Evolutionary conservation across 1,284 basidiomycete species (phyloP), one percentile per base, ranked within the genome.

Genomic region (Porodaedalea pini): DNA sequence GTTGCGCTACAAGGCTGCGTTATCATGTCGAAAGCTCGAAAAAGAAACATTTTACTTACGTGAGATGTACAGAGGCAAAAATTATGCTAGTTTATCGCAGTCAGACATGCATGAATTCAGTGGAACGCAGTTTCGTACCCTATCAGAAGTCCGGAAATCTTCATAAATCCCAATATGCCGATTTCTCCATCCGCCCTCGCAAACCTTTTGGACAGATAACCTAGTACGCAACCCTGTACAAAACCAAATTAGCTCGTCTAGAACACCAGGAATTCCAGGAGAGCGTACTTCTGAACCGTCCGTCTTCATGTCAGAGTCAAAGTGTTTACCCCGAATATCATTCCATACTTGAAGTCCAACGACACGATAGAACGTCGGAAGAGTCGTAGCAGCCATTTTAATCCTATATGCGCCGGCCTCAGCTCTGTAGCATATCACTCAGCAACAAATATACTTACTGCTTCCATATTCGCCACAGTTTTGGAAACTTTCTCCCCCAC

Each of bases 1-100:
- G 70, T 65, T 6, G 72, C 69, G 3, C 70, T 70, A 54, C 48
- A n/a, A n/a, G n/a, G n/a, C n/a, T n/a, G n/a, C n/a, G n/a, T n/a
- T n/a, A n/a, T n/a, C n/a, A 45, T 2, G 51, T 15, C 27, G 19
- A 29, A 8, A 4, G 11, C 23, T 17, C 39, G 29, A 15, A 5
- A 31, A 10, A 17, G 4, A 23, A 54, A 6, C 3, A 36, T 3
- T 51, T 4, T 23, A 54, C 53, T 29, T 37, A 54, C 45, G 53
- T 54, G 25, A 50, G 53, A 32, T 45, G 43, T 13, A 45, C 43
- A 13, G 43, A 45, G 10, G 43, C 43, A 45, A 45, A 45, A 8
- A 45, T 45, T 7, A 45, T 45, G 7, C 43, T 45, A 17, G 21
- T 13, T 15, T 10, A 13, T 45, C 45, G 43, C 25, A n/a, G 29